phyloP scores from a whole-genome alignment of 140 eudicot species.

The Bidens hawaiensis region DNA sequence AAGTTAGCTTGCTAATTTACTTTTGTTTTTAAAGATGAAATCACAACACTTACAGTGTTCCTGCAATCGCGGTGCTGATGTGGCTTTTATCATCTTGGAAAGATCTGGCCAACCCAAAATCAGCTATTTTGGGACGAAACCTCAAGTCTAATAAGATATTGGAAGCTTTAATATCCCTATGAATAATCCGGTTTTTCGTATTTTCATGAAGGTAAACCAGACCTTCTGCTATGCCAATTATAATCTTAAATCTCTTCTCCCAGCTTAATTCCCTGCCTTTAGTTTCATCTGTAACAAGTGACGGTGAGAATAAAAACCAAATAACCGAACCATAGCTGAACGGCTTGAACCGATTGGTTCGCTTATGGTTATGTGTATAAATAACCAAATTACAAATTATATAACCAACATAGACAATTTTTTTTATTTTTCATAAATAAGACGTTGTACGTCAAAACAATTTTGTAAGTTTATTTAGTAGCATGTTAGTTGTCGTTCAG shows the following conservation, averaged over 20 bases:
- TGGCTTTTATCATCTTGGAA: conserved; percentile 14
- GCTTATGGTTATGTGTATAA: too few relatives aligned
- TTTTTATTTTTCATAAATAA: too few relatives aligned
- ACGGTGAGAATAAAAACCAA: too few relatives aligned
- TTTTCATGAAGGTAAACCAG: conserved; percentile 17
- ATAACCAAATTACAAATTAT: too few relatives aligned
- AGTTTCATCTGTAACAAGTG: conserved; percentile 3
- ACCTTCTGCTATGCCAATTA: conserved; percentile 10
- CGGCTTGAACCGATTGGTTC: too few relatives aligned
- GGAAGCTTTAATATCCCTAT: conserved; percentile 19
- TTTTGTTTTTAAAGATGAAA: neutral
- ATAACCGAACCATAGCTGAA: too few relatives aligned
- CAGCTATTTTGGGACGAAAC: conserved; percentile 16
- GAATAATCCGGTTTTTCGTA: conserved; percentile 8
- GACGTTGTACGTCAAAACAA: too few relatives aligned
- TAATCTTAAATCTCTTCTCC: conserved; percentile 14
- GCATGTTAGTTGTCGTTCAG: too few relatives aligned
- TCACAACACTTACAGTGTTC: conserved; percentile 10
- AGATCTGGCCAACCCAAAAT: conserved; percentile 18
- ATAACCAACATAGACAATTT: too few relatives aligned
- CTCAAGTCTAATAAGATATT: conserved; percentile 18
- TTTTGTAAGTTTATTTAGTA: too few relatives aligned
- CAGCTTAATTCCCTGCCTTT: conserved; percentile 13
- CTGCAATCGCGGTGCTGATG: conserved; percentile 10
- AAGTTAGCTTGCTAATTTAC: neutral